Base-by-base conservation (phyloP, 1,284 basidiomycete genomes). In the Cryptococcus sp. region DNA sequence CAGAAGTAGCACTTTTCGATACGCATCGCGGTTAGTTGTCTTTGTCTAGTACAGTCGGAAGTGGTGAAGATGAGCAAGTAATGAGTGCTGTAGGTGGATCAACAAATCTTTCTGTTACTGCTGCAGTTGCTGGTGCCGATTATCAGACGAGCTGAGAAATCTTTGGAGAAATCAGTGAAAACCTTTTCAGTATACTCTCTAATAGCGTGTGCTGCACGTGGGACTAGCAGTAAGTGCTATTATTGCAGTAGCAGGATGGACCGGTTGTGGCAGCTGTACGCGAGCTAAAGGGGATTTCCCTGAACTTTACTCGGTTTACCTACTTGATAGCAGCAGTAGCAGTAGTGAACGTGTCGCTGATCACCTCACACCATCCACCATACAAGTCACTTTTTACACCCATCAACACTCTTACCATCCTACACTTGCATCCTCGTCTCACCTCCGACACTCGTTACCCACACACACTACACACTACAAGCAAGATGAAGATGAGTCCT, bases 1-100 rank as follows among this genome's bases (percentile, higher is more conserved):
- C 94, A 98, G 79, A 91, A 91, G 72, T 91, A 91, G 71, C 89
- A 92, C 82, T 91, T 91, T 80, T 91, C 90, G 62, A 91, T 88
- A 72, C 89, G 85, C 90, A 91, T 91, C 52, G 39, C 65, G 58
- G 55, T 47, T 47, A 27, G 52, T 62, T 46, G 50, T 23, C 20
- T 41, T 23, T 38, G 52, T 42, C 50, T 54, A 38, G 49, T 48
- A 54, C 50, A 64, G 27, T 45, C 38, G 10, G 25, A 10, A 17
- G 42, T 39, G 48, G 27, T 22, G 25, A 40, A 43, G 48, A 41
- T 45, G 42, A 40, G 38, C 41, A 39, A 47, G 43, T 42, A 42
- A 42, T 43, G 1, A 25, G 38, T 19, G 5, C 8, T n/a, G 17
- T 5, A 16, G 15, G n/a, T 13, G 7, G 16, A 10, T 23, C 13